Evolutionary conservation across 2,329 filamentous ascomycete species (phyloP).

Genomic region (Xylariaceae sp.): DNA sequence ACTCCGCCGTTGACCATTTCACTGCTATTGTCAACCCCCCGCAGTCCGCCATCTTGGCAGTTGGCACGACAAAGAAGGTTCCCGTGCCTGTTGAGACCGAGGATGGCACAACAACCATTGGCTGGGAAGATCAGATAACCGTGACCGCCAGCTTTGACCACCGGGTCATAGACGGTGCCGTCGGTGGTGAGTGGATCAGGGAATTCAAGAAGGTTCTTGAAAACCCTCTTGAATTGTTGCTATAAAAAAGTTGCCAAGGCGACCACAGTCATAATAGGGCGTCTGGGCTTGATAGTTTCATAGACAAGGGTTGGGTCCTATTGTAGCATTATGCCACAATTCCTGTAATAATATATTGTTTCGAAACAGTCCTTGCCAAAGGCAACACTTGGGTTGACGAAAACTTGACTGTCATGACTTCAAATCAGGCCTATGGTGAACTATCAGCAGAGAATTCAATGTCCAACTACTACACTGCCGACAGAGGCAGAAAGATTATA

Average conservation of each 20-base stretch:
- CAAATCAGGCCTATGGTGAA: too few relatives aligned
- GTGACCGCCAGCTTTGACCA: constrained; percentile 97
- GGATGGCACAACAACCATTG: constrained; percentile 73
- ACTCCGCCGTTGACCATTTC: constrained; percentile 91
- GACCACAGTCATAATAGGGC: constrained; percentile 22
- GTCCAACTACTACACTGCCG: too few relatives aligned
- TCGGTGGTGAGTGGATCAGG: constrained; percentile 93
- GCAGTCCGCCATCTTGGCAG: constrained; percentile 90
- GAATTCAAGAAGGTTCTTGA: constrained; percentile 97
- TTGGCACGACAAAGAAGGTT: constrained; percentile 94
- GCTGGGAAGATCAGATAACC: constrained; percentile 96
- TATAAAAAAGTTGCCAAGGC: constrained; percentile 51
- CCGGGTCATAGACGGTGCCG: constrained; percentile 95
- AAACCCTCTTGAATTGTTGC: constrained; percentile 91
- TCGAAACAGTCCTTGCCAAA: too few relatives aligned
- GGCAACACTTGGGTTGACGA: too few relatives aligned
- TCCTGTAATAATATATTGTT: constrained; percentile 21
- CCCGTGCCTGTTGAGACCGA: constrained; percentile 81
- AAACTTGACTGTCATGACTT: too few relatives aligned
- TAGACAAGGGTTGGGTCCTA: constrained; percentile 27
- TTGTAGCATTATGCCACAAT: constrained; percentile 30
- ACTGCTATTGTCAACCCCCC: constrained; percentile 99
- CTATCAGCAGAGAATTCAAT: too few relatives aligned
- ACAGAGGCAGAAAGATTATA: too few relatives aligned
- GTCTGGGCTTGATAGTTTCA: constrained; percentile 30